A percentile compares a stretch with the other conserved stretches of the same genome.
These are phyloP conservation scores for Solanum etuberosum DNA, from an alignment of 257 asterid genomes.

Conservation along the genomic window DNA sequence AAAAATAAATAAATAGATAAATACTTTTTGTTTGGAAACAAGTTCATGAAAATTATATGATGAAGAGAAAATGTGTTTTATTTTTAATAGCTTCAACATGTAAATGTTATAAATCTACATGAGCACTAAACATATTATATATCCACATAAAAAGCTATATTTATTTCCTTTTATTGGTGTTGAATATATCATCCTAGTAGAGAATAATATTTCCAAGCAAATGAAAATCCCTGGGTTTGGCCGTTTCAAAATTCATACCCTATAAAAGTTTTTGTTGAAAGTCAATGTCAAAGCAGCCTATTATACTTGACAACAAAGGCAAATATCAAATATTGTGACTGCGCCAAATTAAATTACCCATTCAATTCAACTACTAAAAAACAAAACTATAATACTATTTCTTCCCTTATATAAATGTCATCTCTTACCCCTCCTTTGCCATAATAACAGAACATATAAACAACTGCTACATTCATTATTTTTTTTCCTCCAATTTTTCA, in stretches of 20 bases:
- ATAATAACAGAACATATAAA: background rate
- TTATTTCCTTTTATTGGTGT: background rate
- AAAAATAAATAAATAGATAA: background rate
- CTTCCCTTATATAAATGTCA: background rate
- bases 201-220: background rate
- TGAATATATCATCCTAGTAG: background rate
- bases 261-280: background rate
- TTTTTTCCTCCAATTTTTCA: background rate
- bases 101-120: background rate
- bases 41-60: background rate
- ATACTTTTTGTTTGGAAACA: background rate
- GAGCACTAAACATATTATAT: too few species aligned
- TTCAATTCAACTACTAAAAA: background rate
- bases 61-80: background rate
- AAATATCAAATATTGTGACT: background rate
- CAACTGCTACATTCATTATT: background rate
- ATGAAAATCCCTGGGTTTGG: background rate
- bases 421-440: background rate
- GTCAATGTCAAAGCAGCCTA: conserved; percentile 2
- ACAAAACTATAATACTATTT: background rate
- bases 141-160: background rate
- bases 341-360: background rate
- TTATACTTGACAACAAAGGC: background rate
- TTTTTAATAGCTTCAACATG: background rate
- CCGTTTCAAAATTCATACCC: background rate